These are phyloP conservation scores for Scheffersomyces segobiensis DNA, from an alignment of 1,139 yeast genomes.

Conservation along the genomic window DNA sequence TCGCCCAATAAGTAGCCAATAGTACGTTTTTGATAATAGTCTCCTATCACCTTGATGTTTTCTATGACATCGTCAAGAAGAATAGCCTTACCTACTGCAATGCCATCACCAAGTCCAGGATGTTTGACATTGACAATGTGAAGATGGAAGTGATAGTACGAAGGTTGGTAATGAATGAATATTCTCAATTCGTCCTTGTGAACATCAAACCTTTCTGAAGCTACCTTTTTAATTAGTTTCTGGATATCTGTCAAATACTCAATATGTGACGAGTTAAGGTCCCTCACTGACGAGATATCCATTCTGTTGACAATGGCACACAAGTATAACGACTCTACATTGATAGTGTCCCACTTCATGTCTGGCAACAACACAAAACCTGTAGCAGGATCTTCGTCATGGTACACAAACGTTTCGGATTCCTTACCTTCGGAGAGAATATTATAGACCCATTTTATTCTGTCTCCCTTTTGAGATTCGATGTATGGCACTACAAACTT, in stretches of 20 bases:
- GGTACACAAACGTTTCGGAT: constrained; percentile 69
- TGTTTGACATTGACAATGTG: constrained; percentile 81
- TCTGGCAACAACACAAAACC: constrained; percentile 73
- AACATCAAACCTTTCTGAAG: constrained; percentile 43
- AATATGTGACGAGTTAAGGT: constrained; percentile 59
- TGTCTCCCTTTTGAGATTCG: constrained; percentile 68
- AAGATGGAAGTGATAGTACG: constrained; percentile 91
- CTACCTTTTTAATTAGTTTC: constrained; percentile 44
- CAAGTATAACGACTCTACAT: constrained; percentile 69
- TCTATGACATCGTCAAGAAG: constrained; percentile 82
- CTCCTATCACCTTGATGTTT: constrained; percentile 52
- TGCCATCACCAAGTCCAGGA: constrained; percentile 72
- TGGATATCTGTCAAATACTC: constrained; percentile 54
- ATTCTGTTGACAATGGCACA: constrained; percentile 73
- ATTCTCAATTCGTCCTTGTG: constrained; percentile 58
- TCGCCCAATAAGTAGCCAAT: constrained; percentile 69
- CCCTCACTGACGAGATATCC: constrained; percentile 78
- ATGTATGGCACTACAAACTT: constrained; percentile 73
- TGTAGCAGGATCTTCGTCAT: constrained; percentile 53
- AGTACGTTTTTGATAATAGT: constrained; percentile 43
- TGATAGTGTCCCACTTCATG: constrained; percentile 91
- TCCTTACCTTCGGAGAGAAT: constrained; percentile 83
- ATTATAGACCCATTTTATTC: constrained; percentile 89
- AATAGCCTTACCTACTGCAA: constrained; percentile 78
- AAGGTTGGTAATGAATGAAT: constrained; percentile 91